Percentiles rank a stretch among this genome's conserved stretches.
Evolutionary conservation across 139 green algal genomes (phyloP).

Genomic region (Desmodesmus armatus): DNA sequence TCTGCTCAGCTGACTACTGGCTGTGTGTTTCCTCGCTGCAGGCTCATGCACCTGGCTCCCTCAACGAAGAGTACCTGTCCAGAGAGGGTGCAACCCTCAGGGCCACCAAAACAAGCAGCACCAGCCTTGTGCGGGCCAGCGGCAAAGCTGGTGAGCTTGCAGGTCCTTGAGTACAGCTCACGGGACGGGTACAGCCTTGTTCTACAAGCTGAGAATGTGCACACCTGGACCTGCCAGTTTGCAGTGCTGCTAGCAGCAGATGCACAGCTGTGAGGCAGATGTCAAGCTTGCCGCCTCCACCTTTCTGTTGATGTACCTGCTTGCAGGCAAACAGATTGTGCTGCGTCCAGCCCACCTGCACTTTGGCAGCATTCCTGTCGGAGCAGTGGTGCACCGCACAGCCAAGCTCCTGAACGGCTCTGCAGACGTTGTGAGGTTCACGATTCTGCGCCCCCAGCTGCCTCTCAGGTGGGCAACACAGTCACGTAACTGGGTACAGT

Average conservation of each 20-base stretch:
- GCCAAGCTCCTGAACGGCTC: conserved; percentile 68
- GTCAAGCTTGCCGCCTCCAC: too few relatives aligned
- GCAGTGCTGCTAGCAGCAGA: too few relatives aligned
- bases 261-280: too few relatives aligned
- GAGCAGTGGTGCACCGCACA: conserved; percentile 54
- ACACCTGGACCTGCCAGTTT: too few relatives aligned
- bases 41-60: conserved; percentile 36
- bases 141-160: conserved; percentile 32
- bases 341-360: conserved; percentile 70
- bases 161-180: too few relatives aligned
- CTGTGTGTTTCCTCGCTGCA: conserved; percentile 1
- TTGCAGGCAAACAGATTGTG: conserved; percentile 59
- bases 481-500: too few relatives aligned
- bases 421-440: conserved; percentile 61
- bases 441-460: conserved; percentile 50
- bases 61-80: conserved; percentile 63
- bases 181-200: too few relatives aligned
- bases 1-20: too few relatives aligned
- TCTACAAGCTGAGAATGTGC: too few relatives aligned
- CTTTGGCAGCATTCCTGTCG: conserved; percentile 65
- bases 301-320: too few relatives aligned
- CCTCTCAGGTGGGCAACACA: conserved; percentile 52
- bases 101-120: conserved; percentile 40
- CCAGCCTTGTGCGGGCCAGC: conserved; percentile 22
- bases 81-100: conserved; percentile 49